These are phyloP conservation scores for Mycena galericulata DNA, from an alignment of 768 basidiomycete genomes.

Conservation along the genomic window DNA sequence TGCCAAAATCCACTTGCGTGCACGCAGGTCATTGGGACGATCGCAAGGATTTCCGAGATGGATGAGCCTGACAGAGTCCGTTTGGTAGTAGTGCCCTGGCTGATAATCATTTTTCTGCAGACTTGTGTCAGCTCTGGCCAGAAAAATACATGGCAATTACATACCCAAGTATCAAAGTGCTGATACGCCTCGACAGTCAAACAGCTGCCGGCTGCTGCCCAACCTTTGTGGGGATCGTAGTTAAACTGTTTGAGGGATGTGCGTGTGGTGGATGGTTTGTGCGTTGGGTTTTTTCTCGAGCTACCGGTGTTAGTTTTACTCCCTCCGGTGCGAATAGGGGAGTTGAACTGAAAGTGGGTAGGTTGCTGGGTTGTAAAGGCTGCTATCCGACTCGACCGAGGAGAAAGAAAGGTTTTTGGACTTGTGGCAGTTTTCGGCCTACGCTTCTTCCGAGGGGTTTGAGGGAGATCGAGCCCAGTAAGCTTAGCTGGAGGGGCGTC, in stretches of 20 bases:
- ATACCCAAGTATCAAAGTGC: neutral
- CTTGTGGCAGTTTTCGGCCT: neutral
- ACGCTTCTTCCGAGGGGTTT: neutral
- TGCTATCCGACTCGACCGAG: neutral
- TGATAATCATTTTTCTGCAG: constrained; percentile 21
- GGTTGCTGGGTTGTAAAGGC: neutral
- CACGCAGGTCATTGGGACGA: constrained; percentile 3
- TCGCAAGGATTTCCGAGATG: constrained; percentile 13
- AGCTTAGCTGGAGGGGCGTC: neutral
- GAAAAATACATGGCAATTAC: neutral
- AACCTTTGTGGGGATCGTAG: neutral
- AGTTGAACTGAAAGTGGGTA: neutral
- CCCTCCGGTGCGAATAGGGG: neutral
- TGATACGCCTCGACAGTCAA: neutral
- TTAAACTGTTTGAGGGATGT: no score
- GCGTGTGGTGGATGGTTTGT: neutral
- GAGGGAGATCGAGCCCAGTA: neutral
- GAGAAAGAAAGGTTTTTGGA: neutral
- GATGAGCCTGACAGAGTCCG: neutral
- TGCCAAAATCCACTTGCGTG: constrained; percentile 1
- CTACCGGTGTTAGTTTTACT: neutral
- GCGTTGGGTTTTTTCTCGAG: neutral
- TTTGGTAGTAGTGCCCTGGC: neutral
- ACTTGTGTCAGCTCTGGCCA: no score
- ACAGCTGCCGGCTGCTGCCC: neutral